Evolutionary conservation across 345 rosid genomes (phyloP).

Genomic region (Arabis alpina): DNA sequence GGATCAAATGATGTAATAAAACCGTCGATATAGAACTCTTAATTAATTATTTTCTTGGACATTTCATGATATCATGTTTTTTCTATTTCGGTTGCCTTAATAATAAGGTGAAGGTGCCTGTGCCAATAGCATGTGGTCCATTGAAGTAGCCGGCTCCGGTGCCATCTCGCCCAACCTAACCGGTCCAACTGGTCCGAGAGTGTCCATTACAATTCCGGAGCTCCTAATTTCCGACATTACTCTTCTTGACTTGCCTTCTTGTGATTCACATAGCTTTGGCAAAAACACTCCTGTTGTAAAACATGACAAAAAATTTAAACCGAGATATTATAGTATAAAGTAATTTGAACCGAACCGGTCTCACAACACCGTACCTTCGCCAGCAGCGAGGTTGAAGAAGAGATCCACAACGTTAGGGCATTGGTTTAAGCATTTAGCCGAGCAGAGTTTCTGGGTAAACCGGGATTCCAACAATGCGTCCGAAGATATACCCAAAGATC

Average conservation of each 20-base stretch:
- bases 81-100: not conserved
- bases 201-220: slow-evolving; percentile 52
- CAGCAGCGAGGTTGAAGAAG: slow-evolving; percentile 87
- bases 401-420: slow-evolving; percentile 88
- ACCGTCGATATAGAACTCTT: slow-evolving; percentile 2
- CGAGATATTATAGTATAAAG: not conserved
- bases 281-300: slow-evolving; percentile 65
- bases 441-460: slow-evolving; percentile 70
- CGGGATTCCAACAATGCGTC: slow-evolving; percentile 74
- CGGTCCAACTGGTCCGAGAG: slow-evolving; percentile 36
- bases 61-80: slow-evolving; percentile 23
- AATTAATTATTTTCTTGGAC: slow-evolving; percentile 14
- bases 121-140: not conserved
- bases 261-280: slow-evolving; percentile 73
- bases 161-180: slow-evolving; percentile 31
- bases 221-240: slow-evolving; percentile 66
- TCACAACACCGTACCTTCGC: slow-evolving; percentile 62
- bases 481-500: slow-evolving; percentile 79
- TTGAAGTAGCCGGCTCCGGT: slow-evolving; percentile 28
- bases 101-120: slow-evolving; percentile 18
- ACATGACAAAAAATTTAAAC: not conserved
- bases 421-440: slow-evolving; percentile 65
- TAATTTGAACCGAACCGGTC: slow-evolving; percentile 1
- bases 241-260: slow-evolving; percentile 51
- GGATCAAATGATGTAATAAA: slow-evolving; percentile 19